These are phyloP conservation scores for Vachellia collinsii DNA, from an alignment of 306 rosid genomes.

Conservation along the genomic window DNA sequence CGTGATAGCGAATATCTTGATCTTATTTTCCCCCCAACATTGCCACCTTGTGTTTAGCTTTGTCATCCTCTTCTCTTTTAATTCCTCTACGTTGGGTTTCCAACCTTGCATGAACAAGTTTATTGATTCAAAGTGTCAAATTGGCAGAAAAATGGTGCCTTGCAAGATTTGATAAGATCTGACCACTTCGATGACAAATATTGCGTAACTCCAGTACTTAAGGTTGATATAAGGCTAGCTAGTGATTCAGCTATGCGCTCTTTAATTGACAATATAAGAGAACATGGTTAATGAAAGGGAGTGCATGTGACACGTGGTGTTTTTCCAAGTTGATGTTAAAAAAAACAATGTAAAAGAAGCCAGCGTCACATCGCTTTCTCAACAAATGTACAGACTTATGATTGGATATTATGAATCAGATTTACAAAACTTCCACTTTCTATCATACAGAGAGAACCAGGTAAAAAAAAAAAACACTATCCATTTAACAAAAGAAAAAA, in stretches of 20 bases:
- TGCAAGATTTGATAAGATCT: slow-evolving; percentile 25
- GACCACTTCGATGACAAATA: slow-evolving; percentile 28
- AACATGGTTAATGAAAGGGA: slow-evolving; percentile 35
- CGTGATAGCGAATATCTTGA: background rate
- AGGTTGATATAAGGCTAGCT: slow-evolving; percentile 18
- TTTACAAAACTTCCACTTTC: slow-evolving; percentile 39
- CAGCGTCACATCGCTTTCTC: slow-evolving; percentile 36
- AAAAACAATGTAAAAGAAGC: slow-evolving; percentile 15
- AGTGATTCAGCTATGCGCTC: slow-evolving; percentile 22
- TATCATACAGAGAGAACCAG: slow-evolving; percentile 41
- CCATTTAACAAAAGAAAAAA: slow-evolving; percentile 24
- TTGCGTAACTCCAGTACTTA: background rate
- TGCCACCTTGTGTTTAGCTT: background rate
- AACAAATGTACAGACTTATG: slow-evolving; percentile 42
- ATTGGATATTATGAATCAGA: slow-evolving; percentile 42
- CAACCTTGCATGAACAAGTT: slow-evolving; percentile 14
- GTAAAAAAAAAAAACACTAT: slow-evolving; percentile 13
- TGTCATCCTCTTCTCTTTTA: background rate
- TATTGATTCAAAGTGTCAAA: slow-evolving; percentile 5
- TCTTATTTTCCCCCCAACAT: background rate
- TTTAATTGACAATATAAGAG: slow-evolving; percentile 37
- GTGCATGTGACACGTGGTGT: slow-evolving; percentile 33
- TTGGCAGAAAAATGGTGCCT: slow-evolving; percentile 34
- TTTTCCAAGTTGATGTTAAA: slow-evolving; percentile 25
- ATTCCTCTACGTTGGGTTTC: background rate